Evolutionary conservation across 139 green algal genomes (phyloP).

Genomic region (Asterochloris erici): DNA sequence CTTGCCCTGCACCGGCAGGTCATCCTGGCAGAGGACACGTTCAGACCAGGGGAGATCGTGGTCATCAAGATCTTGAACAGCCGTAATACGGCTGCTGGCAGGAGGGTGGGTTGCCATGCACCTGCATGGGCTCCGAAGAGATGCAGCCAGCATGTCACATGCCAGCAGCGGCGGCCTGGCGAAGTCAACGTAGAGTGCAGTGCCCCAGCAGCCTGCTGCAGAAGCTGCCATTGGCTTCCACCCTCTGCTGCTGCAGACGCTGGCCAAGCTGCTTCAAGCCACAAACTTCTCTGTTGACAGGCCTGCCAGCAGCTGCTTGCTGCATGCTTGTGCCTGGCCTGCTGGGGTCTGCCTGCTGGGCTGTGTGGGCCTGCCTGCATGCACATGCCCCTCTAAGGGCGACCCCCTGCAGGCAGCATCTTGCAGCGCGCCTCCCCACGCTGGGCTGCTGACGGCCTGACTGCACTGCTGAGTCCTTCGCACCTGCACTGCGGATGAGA

Average conservation of each 20-base stretch:
- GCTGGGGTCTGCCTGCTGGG: too few species aligned
- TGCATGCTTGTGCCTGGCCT: too few species aligned
- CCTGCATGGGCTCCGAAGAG: background rate
- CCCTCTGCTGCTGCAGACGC: background rate
- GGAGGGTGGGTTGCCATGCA: slow-evolving; percentile 14
- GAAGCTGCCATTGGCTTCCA: background rate
- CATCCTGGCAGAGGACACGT: slow-evolving; percentile 58
- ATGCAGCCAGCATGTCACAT: background rate
- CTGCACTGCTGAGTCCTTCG: too few species aligned
- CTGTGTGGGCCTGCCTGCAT: too few species aligned
- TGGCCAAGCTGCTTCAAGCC: too few species aligned
- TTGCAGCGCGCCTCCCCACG: too few species aligned
- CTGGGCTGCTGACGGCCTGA: too few species aligned
- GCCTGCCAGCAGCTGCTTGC: too few species aligned
- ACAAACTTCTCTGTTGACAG: background rate
- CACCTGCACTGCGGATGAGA: too few species aligned
- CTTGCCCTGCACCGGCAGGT: slow-evolving; percentile 40
- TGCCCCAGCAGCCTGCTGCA: background rate
- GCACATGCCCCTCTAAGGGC: too few species aligned
- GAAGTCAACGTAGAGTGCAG: background rate
- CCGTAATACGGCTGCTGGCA: slow-evolving; percentile 21
- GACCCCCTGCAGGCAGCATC: too few species aligned
- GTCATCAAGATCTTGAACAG: slow-evolving; percentile 43
- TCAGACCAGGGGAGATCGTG: slow-evolving; percentile 25
- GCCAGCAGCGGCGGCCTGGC: background rate